Percentiles rank a stretch among this genome's conserved stretches.
phyloP scores from a whole-genome alignment of 2,329 filamentous ascomycete genomes.

The Alternaria incomplexa region DNA sequence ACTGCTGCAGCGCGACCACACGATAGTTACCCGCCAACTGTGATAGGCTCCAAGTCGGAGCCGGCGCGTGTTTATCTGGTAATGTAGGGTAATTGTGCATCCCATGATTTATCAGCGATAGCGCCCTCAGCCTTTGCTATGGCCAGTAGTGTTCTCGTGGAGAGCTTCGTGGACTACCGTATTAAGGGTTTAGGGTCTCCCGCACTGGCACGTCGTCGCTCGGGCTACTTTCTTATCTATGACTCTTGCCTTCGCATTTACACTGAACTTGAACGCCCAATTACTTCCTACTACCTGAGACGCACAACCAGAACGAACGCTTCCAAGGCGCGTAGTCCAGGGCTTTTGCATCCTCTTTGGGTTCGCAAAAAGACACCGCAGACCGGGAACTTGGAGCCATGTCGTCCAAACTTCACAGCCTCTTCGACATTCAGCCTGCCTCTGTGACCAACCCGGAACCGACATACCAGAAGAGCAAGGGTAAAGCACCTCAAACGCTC shows the following conservation, averaged over 20 bases:
- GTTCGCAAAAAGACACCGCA: not conserved
- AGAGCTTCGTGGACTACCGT: constrained; percentile 7
- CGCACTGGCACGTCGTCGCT: not conserved
- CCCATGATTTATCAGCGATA: constrained; percentile 34
- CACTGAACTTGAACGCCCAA: not conserved
- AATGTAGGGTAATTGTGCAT: not conserved
- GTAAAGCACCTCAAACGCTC: constrained; percentile 16
- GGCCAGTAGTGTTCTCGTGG: constrained; percentile 9
- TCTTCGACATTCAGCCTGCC: constrained; percentile 52
- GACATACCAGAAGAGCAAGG: constrained; percentile 37
- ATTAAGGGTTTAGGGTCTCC: not conserved
- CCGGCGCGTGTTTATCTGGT: not conserved
- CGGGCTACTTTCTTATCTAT: not conserved
- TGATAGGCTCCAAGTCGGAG: constrained; percentile 13
- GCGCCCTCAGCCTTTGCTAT: constrained; percentile 3
- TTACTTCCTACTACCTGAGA: not conserved
- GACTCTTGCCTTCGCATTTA: not conserved
- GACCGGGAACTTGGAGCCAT: constrained; percentile 39
- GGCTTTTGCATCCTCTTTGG: not conserved
- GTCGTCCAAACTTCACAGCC: constrained; percentile 44
- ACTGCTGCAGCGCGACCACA: not conserved
- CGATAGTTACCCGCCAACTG: not conserved
- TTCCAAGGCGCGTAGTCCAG: not conserved
- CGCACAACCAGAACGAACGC: not conserved
- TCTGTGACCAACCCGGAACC: constrained; percentile 49